These are phyloP conservation scores for Mercurialis annua DNA, from an alignment of 345 rosid genomes.

Conservation along the genomic window DNA sequence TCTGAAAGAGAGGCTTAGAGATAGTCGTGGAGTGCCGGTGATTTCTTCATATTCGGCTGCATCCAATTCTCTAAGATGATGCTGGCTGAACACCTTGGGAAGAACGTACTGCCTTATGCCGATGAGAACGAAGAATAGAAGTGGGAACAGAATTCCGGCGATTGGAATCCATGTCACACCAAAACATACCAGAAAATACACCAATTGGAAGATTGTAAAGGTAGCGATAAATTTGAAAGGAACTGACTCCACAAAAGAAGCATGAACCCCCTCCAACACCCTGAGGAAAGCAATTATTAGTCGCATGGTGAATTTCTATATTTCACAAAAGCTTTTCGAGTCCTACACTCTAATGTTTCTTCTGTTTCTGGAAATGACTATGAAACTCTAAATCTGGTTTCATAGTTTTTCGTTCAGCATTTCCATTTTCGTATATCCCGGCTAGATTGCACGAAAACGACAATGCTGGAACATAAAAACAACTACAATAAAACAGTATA, in stretches of 20 bases:
- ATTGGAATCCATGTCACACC: slow-evolving; percentile 87
- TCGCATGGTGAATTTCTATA: not conserved
- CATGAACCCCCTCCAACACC: slow-evolving; percentile 63
- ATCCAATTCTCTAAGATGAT: slow-evolving; percentile 59
- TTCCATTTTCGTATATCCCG: too few relatives aligned
- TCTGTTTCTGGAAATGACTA: too few relatives aligned
- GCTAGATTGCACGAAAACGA: too few relatives aligned
- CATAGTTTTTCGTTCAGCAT: too few relatives aligned
- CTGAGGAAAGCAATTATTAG: slow-evolving; percentile 31
- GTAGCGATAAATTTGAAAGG: slow-evolving; percentile 50
- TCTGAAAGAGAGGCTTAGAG: slow-evolving; percentile 33
- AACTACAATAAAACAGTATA: too few relatives aligned
- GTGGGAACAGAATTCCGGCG: slow-evolving; percentile 78
- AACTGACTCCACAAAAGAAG: slow-evolving; percentile 73
- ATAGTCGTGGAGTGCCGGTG: slow-evolving; percentile 40
- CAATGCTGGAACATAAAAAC: too few relatives aligned
- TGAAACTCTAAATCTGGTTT: too few relatives aligned
- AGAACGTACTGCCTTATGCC: slow-evolving; percentile 64
- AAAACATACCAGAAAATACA: slow-evolving; percentile 61
- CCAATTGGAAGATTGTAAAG: slow-evolving; percentile 60
- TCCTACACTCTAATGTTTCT: too few relatives aligned
- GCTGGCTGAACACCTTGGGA: slow-evolving; percentile 50
- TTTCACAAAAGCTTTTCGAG: too few relatives aligned
- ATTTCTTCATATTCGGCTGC: slow-evolving; percentile 85
- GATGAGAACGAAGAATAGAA: slow-evolving; percentile 77